phyloP scores from a whole-genome alignment of 352 stramenopile genomes.

The Globisporangium paddicum region DNA sequence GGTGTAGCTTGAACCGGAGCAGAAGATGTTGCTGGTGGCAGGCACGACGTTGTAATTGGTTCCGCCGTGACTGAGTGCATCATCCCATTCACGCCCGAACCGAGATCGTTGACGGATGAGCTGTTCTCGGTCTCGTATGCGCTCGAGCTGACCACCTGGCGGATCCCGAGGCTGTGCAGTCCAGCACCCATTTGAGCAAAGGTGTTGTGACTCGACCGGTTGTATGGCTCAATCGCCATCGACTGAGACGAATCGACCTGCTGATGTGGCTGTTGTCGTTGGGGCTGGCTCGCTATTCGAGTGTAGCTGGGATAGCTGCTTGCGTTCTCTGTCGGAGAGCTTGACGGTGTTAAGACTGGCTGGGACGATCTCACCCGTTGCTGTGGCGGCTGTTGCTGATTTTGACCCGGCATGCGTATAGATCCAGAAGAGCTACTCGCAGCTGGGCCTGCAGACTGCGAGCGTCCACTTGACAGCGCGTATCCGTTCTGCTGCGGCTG shows the following conservation, averaged over 20 bases:
- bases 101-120: neutral
- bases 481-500: neutral
- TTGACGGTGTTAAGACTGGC: neutral
- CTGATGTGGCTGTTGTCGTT: neutral
- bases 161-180: conserved; percentile 10
- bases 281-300: neutral
- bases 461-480: neutral
- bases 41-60: neutral
- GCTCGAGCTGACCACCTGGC: conserved; percentile 10
- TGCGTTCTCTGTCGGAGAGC: neutral
- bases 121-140: conserved; percentile 9
- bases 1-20: neutral
- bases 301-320: neutral
- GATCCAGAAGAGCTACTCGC: neutral
- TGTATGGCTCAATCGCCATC: conserved; percentile 12
- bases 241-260: neutral
- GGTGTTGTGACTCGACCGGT: neutral
- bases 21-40: neutral
- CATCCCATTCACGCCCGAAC: neutral
- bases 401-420: neutral
- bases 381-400: neutral
- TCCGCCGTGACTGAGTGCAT: neutral
- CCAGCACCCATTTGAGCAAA: neutral
- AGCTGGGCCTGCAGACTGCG: neutral
- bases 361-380: no score